Conservation (phyloP, 345 rosid species). For the Draba incana region DNA sequence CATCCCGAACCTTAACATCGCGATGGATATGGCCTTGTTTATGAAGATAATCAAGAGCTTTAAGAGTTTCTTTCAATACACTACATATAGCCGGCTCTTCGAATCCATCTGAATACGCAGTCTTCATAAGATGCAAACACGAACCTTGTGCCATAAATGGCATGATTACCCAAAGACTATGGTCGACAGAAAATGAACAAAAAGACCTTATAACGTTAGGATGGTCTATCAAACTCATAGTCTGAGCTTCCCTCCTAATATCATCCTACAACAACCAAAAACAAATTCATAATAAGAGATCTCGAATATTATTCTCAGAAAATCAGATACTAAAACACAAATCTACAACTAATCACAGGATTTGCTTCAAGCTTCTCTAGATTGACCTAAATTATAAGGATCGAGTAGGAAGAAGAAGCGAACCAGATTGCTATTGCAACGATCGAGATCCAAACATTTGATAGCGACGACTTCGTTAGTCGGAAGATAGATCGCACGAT, state of each 20-base stretch:
- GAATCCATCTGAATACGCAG: slow-evolving; percentile 87
- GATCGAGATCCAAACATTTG: slow-evolving; percentile 99
- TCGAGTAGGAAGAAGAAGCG: not conserved
- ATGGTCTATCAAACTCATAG: slow-evolving; percentile 97
- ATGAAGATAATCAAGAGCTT: slow-evolving; percentile 96
- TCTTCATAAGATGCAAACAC: slow-evolving; percentile 95
- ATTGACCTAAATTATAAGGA: slow-evolving; percentile 1
- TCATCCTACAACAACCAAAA: slow-evolving; percentile 63
- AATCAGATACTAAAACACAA: not conserved
- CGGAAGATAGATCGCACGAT: slow-evolving; percentile 90
- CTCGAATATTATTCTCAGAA: too few relatives aligned
- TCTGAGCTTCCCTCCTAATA: slow-evolving; percentile 91
- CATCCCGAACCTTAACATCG: slow-evolving; percentile 81
- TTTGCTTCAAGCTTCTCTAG: not conserved
- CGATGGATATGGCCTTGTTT: slow-evolving; percentile 97
- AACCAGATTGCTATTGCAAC: slow-evolving; percentile 97
- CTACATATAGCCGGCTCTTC: slow-evolving; percentile 94
- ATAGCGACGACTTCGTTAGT: slow-evolving; percentile 81
- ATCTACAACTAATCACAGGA: slow-evolving; percentile 11
- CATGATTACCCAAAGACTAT: slow-evolving; percentile 95
- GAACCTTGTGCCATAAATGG: slow-evolving; percentile 99
- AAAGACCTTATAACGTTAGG: slow-evolving; percentile 84
- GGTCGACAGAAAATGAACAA: slow-evolving; percentile 91
- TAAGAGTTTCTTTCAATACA: slow-evolving; percentile 92
- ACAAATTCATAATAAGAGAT: not conserved